Percentiles rank a stretch among this genome's conserved stretches.
Evolutionary conservation across 306 rosid species (phyloP).

Genomic region (Begonia fuchsioides): DNA sequence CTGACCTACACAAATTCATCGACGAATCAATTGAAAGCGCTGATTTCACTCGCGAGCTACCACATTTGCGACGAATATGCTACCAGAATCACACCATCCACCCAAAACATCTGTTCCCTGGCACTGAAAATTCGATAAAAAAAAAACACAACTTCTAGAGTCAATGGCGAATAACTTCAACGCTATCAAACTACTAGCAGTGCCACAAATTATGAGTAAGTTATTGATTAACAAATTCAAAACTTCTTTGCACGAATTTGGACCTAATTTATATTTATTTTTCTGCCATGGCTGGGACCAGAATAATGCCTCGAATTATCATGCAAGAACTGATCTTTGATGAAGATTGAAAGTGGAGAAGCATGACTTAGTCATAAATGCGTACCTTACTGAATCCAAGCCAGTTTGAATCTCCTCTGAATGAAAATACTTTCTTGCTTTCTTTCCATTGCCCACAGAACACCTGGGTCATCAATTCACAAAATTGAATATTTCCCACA

Average conservation of each 20-base stretch:
- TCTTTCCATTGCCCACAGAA: conserved; percentile 78
- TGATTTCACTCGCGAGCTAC: conserved; percentile 13
- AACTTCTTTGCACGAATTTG: no score
- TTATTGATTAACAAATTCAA: no score
- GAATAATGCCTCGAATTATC: no score
- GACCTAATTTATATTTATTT: no score
- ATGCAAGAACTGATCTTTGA: no score
- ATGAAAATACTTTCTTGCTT: conserved; percentile 37
- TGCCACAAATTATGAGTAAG: no score
- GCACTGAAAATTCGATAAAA: conserved; percentile 34
- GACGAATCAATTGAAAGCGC: conserved; percentile 1
- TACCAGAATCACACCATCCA: conserved; percentile 89
- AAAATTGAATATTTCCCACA: no score
- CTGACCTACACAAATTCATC: not conserved
- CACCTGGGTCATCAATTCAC: conserved; percentile 22
- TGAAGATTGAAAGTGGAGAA: no score
- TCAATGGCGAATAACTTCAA: no score
- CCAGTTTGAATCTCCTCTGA: conserved; percentile 95
- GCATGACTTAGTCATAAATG: not conserved
- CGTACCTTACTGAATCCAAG: conserved; percentile 88
- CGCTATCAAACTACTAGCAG: no score
- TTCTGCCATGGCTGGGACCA: no score
- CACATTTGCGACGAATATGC: conserved; percentile 58
- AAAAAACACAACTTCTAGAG: no score
- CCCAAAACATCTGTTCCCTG: conserved; percentile 57